Conservation (phyloP, 208 protist species). For the Phytomonas francai region DNA sequence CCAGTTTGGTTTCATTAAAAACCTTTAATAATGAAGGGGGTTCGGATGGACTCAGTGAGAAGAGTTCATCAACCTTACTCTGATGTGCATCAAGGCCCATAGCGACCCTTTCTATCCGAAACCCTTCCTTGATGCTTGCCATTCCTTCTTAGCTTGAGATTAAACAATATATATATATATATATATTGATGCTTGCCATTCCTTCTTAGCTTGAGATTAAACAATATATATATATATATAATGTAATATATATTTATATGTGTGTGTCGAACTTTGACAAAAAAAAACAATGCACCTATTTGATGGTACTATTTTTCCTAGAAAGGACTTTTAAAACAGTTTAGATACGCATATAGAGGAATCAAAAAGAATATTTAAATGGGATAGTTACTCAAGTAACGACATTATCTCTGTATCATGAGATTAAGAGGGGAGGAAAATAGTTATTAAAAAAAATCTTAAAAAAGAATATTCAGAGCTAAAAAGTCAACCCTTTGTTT, state of each 20-base stretch:
- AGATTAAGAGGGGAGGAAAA: neutral
- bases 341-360: slow-evolving; percentile 1
- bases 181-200: slow-evolving; percentile 5
- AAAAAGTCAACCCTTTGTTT: neutral
- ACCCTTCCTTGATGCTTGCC: slow-evolving; percentile 18
- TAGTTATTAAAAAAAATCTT: neutral
- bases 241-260: slow-evolving; percentile 7
- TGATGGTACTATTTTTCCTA: slow-evolving; percentile 9
- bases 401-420: neutral
- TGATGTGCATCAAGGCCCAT: neutral
- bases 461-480: slow-evolving; percentile 2
- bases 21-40: neutral
- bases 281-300: neutral
- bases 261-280: neutral
- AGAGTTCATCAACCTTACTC: neutral
- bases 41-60: neutral
- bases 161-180: neutral
- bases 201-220: neutral
- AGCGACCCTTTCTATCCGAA: slow-evolving; percentile 22
- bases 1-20: neutral
- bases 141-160: neutral
- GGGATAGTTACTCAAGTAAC: neutral
- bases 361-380: slow-evolving; percentile 11
- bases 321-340: neutral
- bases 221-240: neutral